Evolutionary conservation across 2,329 filamentous ascomycete species (phyloP), one percentile per base, ranked within the genome.

Genomic region (Xylaria sp.): DNA sequence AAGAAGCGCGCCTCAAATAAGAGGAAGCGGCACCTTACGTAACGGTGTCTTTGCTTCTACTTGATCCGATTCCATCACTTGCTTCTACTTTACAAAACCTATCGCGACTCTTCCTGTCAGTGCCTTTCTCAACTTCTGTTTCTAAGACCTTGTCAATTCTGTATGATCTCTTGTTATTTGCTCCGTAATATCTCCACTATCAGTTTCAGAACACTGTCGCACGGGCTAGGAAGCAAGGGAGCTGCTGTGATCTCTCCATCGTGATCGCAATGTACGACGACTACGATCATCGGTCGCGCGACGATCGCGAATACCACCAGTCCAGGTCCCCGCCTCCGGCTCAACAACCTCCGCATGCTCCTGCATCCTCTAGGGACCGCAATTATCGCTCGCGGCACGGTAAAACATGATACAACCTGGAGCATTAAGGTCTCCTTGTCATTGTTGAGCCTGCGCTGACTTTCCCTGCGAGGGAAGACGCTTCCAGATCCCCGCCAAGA

Each of bases 311-410:
- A 57, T 61, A 65, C 39, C 63, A 50, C 49, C 54, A 46, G 16
- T 23, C 48, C 18, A 35, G 52, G 65, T 44, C 61, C 13, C 48
- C n/a, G 68, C 52, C 66, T 66, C 63, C 67, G 69, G 55, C 61
- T 65, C 60, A 67, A 70, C 52, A 59, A 69, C 63, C 62, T 59
- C 50, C 67, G 59, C 66, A 63, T 54, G 68, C 69, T 39, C n/a
- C 42, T 16, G 57, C 70, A 48, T 57, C 63, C 55, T 67, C 70
- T 54, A 65, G 66, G 62, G 71, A 71, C 62, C 62, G 66, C 61
- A 69, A 69, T 57, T 68, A 71, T 70, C 70, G 67, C 65, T 70
- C 70, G 66, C 69, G 70, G 68, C 71, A 73, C 69, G 71, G 71
- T 73, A 73, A 72, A 63, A 71, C 46, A 70, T 67, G 65, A 69